Percentiles rank a stretch among this genome's conserved stretches.
Evolutionary conservation across 228 moss, liverwort and hornwort species (phyloP).

Genomic region (Sphagnum magellanicum): DNA sequence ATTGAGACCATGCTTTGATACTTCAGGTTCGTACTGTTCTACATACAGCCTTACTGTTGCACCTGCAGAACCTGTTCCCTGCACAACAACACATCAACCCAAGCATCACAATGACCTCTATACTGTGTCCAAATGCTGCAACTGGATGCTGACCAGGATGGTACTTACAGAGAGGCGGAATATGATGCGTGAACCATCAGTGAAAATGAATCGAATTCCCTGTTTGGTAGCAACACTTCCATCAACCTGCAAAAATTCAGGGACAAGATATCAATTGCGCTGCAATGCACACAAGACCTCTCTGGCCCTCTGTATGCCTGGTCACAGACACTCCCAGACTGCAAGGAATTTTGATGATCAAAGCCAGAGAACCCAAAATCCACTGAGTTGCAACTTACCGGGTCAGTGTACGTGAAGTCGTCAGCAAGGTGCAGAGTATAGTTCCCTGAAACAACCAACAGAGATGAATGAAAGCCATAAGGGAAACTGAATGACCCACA

Average conservation of each 20-base stretch:
- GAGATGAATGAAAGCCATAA: background rate
- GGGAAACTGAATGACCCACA: no score
- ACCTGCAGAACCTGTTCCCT: constrained; percentile 89
- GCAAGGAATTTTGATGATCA: no score
- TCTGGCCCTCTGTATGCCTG: no score
- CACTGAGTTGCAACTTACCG: constrained; percentile 20
- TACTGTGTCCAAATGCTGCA: background rate
- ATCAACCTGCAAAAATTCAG: constrained; percentile 36
- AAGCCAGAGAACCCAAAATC: no score
- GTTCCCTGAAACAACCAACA: constrained; percentile 15
- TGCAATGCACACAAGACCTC: no score
- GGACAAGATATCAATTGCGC: no score
- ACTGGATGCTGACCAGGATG: background rate
- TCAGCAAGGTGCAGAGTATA: constrained; percentile 69
- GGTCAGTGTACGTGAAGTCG: constrained; percentile 88
- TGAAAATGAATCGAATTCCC: constrained; percentile 83
- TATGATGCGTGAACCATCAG: constrained; percentile 86
- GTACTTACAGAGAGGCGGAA: constrained; percentile 67
- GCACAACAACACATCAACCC: background rate
- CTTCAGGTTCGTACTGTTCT: constrained; percentile 74
- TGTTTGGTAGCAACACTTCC: constrained; percentile 81
- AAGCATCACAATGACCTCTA: background rate
- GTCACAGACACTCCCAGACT: no score
- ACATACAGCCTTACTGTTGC: constrained; percentile 87
- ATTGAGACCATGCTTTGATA: constrained; percentile 63